A percentile compares a stretch with the other conserved stretches of the same genome.
These are phyloP conservation scores for Inosperma sp. DNA, from an alignment of 768 basidiomycete genomes.

Conservation along the genomic window DNA sequence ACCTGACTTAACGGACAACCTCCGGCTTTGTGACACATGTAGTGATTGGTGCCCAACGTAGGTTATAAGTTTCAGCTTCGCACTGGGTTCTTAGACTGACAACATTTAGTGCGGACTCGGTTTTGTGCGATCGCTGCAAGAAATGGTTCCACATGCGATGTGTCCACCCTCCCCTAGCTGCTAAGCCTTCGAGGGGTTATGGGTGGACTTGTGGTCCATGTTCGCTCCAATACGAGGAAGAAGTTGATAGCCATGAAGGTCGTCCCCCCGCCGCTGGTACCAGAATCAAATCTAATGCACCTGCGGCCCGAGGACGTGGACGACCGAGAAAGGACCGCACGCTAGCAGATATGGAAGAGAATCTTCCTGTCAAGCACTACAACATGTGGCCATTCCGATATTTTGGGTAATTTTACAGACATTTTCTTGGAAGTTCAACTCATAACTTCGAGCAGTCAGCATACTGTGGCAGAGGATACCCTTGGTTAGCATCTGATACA, in stretches of 20 bases:
- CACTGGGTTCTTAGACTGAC: conserved; percentile 13
- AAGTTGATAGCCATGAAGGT: conserved; percentile 71
- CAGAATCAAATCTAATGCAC: conserved; percentile 66
- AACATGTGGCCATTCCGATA: conserved; percentile 95
- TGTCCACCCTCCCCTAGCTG: conserved; percentile 83
- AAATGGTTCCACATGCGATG: conserved; percentile 93
- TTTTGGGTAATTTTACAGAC: conserved; percentile 64
- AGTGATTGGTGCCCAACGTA: conserved; percentile 86
- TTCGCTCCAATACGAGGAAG: conserved; percentile 79
- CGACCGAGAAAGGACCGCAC: conserved; percentile 71
- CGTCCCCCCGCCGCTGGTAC: conserved; percentile 41
- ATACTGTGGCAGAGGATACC: conserved; percentile 90
- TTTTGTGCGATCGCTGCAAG: conserved; percentile 90
- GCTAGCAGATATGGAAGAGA: conserved; percentile 74
- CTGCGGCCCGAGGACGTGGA: conserved; percentile 66
- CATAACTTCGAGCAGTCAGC: conserved; percentile 48
- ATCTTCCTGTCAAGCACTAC: conserved; percentile 73
- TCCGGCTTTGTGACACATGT: conserved; percentile 85
- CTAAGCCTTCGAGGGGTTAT: conserved; percentile 93
- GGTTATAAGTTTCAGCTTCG: conserved; percentile 26
- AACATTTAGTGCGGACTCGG: conserved; percentile 64
- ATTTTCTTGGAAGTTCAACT: conserved; percentile 7
- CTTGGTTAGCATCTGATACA: conserved; percentile 58
- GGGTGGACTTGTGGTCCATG: conserved; percentile 98
- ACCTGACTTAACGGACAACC: conserved; percentile 79